phyloP scores from a whole-genome alignment of 2,329 filamentous ascomycete genomes.

The Alternaria sp. region DNA sequence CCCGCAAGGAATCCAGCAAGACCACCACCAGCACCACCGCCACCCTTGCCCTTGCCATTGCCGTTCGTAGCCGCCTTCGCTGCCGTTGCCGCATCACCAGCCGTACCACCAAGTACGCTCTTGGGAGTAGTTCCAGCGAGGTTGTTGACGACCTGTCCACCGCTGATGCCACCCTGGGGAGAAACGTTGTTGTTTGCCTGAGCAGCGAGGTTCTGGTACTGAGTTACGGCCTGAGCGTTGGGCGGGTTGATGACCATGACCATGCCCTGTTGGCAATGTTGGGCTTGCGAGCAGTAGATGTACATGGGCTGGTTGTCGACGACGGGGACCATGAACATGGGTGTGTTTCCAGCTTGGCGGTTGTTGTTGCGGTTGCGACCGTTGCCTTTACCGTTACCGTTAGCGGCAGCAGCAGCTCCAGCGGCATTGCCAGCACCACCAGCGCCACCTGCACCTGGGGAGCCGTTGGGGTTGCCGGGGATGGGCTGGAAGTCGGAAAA shows the following conservation, averaged over 20 bases:
- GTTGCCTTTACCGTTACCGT: constrained; percentile 15
- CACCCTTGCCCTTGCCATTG: neutral
- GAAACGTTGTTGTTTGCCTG: constrained; percentile 35
- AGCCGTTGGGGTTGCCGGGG: constrained; percentile 9
- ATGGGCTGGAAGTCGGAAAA: constrained; percentile 40
- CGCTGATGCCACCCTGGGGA: constrained; percentile 26
- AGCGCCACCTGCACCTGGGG: constrained; percentile 14
- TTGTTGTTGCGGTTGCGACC: constrained; percentile 29
- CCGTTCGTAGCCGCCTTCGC: neutral
- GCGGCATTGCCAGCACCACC: constrained; percentile 14
- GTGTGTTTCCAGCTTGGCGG: constrained; percentile 29
- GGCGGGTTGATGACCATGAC: constrained; percentile 71
- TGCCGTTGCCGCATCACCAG: constrained; percentile 11
- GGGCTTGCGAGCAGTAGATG: constrained; percentile 73
- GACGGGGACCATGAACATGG: constrained; percentile 37
- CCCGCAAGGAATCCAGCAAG: neutral
- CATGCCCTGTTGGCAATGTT: constrained; percentile 77
- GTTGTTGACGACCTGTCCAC: constrained; percentile 28
- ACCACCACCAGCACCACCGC: neutral
- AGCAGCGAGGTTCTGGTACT: constrained; percentile 32
- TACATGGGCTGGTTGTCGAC: constrained; percentile 68
- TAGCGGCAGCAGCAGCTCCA: constrained; percentile 13
- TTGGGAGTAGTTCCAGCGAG: constrained; percentile 29
- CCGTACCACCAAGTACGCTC: constrained; percentile 17
- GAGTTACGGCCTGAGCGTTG: constrained; percentile 27